Evolutionary conservation across 2,329 filamentous ascomycete species (phyloP).

Genomic region (Trichoderma citrinoviride): DNA sequence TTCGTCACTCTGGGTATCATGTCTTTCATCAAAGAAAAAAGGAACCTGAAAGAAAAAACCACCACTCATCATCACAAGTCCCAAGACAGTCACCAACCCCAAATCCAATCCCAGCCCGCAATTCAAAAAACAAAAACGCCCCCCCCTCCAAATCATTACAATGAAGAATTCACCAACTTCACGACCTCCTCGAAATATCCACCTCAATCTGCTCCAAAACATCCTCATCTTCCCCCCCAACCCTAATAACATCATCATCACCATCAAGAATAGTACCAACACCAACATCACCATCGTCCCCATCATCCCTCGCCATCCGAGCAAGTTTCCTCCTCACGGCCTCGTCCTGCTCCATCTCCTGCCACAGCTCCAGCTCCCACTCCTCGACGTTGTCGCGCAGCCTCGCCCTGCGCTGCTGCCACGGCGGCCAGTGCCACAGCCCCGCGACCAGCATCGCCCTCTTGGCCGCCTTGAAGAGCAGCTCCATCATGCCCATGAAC

Average conservation of each 20-base stretch:
- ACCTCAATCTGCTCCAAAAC: slow-evolving; percentile 17
- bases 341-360: slow-evolving; percentile 56
- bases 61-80: background rate
- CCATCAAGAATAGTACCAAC: slow-evolving; percentile 25
- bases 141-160: background rate
- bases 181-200: slow-evolving; percentile 18
- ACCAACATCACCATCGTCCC: slow-evolving; percentile 21
- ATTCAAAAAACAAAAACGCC: background rate
- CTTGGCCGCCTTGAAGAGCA: slow-evolving; percentile 54
- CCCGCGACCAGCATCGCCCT: slow-evolving; percentile 47
- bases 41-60: background rate
- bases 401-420: slow-evolving; percentile 39
- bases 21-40: slow-evolving; percentile 13
- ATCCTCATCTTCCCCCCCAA: slow-evolving; percentile 25
- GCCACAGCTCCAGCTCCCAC: slow-evolving; percentile 56
- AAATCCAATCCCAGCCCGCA: background rate
- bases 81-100: background rate
- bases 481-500: slow-evolving; percentile 62
- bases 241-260: slow-evolving; percentile 18
- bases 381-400: slow-evolving; percentile 44
- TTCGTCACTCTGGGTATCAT: slow-evolving; percentile 18
- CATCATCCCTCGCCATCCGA: slow-evolving; percentile 40
- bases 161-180: background rate
- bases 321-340: slow-evolving; percentile 43
- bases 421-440: slow-evolving; percentile 48